A percentile compares a stretch with the other conserved stretches of the same genome.
These are phyloP conservation scores for Puccinia triticina DNA, from an alignment of 1,284 basidiomycete genomes.

Conservation along the genomic window DNA sequence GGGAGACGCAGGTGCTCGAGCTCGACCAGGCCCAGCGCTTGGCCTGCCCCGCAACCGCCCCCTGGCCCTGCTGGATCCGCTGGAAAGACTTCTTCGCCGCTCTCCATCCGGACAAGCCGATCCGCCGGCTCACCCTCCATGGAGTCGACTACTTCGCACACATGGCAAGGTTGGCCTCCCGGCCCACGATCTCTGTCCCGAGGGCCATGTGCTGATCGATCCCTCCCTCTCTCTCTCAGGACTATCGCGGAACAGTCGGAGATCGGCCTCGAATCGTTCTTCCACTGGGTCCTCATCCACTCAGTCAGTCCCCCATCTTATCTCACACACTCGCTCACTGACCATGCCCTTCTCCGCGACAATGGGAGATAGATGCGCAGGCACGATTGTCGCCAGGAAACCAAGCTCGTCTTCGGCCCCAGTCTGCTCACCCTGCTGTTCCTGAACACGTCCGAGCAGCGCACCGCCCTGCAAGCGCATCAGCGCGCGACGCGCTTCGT, in stretches of 20 bases:
- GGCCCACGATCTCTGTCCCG: not conserved
- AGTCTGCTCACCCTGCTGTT: not conserved
- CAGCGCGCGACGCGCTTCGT: conserved; percentile 16
- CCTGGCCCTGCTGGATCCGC: conserved; percentile 31
- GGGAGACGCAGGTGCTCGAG: not conserved
- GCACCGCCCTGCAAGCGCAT: not conserved
- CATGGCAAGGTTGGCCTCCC: conserved; percentile 20
- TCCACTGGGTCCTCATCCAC: conserved; percentile 32
- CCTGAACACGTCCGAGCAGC: not conserved
- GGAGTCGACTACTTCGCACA: conserved; percentile 34
- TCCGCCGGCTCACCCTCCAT: not conserved
- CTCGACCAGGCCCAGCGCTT: conserved; percentile 17
- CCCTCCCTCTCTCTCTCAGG: not conserved
- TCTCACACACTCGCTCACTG: not conserved
- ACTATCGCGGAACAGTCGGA: not conserved
- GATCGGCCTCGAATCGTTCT: conserved; percentile 31
- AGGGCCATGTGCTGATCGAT: not conserved
- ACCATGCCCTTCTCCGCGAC: not conserved
- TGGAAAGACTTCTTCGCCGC: conserved; percentile 44
- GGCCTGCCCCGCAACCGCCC: not conserved
- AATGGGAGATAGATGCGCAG: not conserved
- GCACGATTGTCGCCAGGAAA: not conserved
- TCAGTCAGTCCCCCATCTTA: not conserved
- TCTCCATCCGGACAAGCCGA: not conserved
- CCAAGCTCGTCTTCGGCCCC: conserved; percentile 9